Conservation (phyloP, 2,329 filamentous ascomycete species). For the Sarocladium oryzae region DNA sequence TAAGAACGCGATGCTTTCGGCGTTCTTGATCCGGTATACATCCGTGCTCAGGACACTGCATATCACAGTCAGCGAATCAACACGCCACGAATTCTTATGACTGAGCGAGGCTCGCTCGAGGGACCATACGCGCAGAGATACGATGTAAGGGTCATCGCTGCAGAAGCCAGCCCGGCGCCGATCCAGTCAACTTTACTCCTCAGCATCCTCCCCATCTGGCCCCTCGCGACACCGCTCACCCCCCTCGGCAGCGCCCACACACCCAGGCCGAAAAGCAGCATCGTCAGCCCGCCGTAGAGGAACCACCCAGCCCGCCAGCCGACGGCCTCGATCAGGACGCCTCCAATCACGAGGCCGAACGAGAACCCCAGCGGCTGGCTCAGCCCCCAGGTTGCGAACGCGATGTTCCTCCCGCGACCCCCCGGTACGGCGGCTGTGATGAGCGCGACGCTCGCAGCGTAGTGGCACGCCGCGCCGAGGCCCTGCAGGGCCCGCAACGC, state of each 20-base stretch:
- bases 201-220: constrained; percentile 17
- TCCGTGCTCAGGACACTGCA: constrained; percentile 30
- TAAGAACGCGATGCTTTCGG: constrained; percentile 39
- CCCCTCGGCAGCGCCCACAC: constrained; percentile 28
- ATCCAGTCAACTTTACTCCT: constrained; percentile 46
- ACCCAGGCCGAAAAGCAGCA: constrained; percentile 28
- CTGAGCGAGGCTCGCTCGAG: too few relatives aligned
- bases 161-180: constrained; percentile 40
- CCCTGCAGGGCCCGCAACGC: constrained; percentile 33
- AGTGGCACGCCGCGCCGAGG: constrained; percentile 27
- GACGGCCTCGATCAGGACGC: constrained; percentile 37
- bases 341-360: constrained; percentile 42
- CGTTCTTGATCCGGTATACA: constrained; percentile 32
- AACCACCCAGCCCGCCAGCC: constrained; percentile 45
- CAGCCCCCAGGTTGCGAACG: constrained; percentile 37
- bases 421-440: constrained; percentile 23
- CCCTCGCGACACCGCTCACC: constrained; percentile 11
- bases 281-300: constrained; percentile 26
- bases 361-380: constrained; percentile 43
- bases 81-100: too few relatives aligned
- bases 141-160: constrained; percentile 40
- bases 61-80: too few relatives aligned
- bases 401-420: constrained; percentile 31
- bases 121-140: constrained; percentile 51
- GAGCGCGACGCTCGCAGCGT: constrained; percentile 29